Evolutionary conservation across 2,329 filamentous ascomycete genomes (phyloP).

Genomic region (Immersiporthe knoxdaviesiana): DNA sequence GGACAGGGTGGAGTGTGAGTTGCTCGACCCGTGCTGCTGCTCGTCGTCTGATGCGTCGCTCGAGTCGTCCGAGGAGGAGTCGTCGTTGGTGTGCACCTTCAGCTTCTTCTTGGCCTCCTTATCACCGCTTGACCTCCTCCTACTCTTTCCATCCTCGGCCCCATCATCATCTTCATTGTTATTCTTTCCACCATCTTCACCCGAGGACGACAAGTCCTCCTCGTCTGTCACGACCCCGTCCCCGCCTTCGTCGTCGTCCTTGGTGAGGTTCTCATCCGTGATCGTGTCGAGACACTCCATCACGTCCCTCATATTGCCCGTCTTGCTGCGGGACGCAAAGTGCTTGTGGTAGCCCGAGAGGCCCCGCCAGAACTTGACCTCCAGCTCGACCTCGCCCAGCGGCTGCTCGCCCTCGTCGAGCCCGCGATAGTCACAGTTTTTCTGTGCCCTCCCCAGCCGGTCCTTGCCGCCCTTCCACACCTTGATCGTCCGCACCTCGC

Average conservation of each 20-base stretch:
- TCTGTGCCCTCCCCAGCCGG: slow-evolving; percentile 42
- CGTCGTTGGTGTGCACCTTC: slow-evolving; percentile 28
- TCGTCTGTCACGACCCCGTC: slow-evolving; percentile 21
- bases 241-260: slow-evolving; percentile 32
- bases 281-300: slow-evolving; percentile 67
- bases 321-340: slow-evolving; percentile 54
- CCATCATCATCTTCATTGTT: slow-evolving; percentile 8
- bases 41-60: slow-evolving; percentile 34
- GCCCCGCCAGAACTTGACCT: slow-evolving; percentile 63
- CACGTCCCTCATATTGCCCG: slow-evolving; percentile 58
- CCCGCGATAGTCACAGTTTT: slow-evolving; percentile 41
- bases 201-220: slow-evolving; percentile 21
- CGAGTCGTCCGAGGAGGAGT: slow-evolving; percentile 29
- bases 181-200: slow-evolving; percentile 26
- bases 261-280: slow-evolving; percentile 55
- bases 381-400: slow-evolving; percentile 61
- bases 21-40: slow-evolving; percentile 34
- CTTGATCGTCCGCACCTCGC: slow-evolving; percentile 58
- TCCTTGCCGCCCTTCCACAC: slow-evolving; percentile 70
- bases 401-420: slow-evolving; percentile 58
- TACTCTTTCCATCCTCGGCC: slow-evolving; percentile 6
- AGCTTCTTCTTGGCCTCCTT: slow-evolving; percentile 28
- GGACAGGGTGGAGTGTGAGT: slow-evolving; percentile 23
- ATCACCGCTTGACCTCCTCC: slow-evolving; percentile 22
- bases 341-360: slow-evolving; percentile 61